These are phyloP conservation scores for Cladosporium phlei DNA, from an alignment of 2,329 filamentous ascomycete genomes.

Conservation along the genomic window DNA sequence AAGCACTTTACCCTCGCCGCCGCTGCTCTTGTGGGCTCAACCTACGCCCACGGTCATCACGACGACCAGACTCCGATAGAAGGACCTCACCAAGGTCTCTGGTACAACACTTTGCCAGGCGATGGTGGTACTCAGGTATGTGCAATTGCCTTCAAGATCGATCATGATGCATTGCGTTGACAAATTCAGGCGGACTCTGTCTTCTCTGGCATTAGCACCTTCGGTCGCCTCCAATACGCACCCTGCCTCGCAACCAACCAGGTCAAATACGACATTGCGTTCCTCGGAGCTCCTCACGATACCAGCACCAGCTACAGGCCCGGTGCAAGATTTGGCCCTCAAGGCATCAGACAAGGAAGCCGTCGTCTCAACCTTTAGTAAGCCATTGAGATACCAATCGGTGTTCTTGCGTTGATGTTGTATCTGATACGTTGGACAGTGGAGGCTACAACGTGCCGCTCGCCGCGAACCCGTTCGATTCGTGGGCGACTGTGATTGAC, in stretches of 20 bases:
- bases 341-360: constrained; percentile 80
- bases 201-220: constrained; percentile 83
- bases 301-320: constrained; percentile 81
- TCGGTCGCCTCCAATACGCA: constrained; percentile 71
- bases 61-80: constrained; percentile 56
- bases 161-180: neutral
- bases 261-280: constrained; percentile 77
- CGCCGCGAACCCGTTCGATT: constrained; percentile 73
- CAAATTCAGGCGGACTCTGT: constrained; percentile 70
- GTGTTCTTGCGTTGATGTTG: too few relatives aligned
- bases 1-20: constrained; percentile 16
- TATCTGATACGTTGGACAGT: constrained; percentile 48
- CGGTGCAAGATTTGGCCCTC: constrained; percentile 78
- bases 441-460: constrained; percentile 84
- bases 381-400: too few relatives aligned
- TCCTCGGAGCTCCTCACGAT: constrained; percentile 79
- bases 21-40: constrained; percentile 41
- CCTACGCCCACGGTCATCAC: constrained; percentile 55
- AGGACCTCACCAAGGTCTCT: constrained; percentile 69
- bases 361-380: constrained; percentile 83
- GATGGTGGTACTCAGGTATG: constrained; percentile 76
- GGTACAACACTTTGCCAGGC: constrained; percentile 78
- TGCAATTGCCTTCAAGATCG: neutral
- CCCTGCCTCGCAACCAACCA: constrained; percentile 68
- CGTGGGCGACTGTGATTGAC: constrained; percentile 74